These are phyloP conservation scores for Haematococcus sp. DNA, from an alignment of 139 green algal genomes.

Conservation along the genomic window DNA sequence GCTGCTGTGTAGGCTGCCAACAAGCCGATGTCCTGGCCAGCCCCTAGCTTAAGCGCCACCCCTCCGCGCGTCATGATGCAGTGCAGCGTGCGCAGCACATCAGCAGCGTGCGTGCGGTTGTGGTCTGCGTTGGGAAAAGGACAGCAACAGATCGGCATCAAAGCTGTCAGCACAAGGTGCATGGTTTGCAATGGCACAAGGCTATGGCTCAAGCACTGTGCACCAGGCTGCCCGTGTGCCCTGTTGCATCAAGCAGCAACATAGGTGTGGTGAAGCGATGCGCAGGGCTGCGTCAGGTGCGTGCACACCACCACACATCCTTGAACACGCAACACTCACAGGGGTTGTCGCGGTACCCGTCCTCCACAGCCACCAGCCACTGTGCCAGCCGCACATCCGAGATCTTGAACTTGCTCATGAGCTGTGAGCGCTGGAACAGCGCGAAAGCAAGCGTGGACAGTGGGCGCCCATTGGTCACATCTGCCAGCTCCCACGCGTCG, in stretches of 20 bases:
- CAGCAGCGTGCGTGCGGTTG: constrained; percentile 37
- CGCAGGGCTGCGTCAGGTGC: no score
- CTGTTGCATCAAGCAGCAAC: constrained; percentile 15
- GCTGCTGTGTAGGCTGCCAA: constrained; percentile 7
- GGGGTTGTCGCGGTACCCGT: not conserved
- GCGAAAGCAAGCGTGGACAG: constrained; percentile 46
- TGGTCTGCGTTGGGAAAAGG: no score
- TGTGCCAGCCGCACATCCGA: constrained; percentile 29
- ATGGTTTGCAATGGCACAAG: constrained; percentile 48
- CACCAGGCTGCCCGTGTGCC: constrained; percentile 14
- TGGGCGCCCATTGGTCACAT: constrained; percentile 26
- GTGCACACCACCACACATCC: no score
- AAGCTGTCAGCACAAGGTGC: constrained; percentile 41
- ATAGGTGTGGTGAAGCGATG: no score
- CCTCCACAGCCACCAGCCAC: not conserved
- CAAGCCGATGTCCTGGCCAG: not conserved
- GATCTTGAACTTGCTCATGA: constrained; percentile 44
- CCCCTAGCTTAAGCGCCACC: no score
- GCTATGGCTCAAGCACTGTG: constrained; percentile 48
- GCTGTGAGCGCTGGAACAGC: constrained; percentile 40
- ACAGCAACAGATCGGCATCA: not conserved
- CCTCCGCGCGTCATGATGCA: constrained; percentile 32
- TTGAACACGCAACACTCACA: not conserved
- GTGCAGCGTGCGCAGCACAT: constrained; percentile 51
- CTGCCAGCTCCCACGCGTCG: constrained; percentile 8